A percentile compares a stretch with the other conserved stretches of the same genome.
Evolutionary conservation across 2,329 filamentous ascomycete species (phyloP).

Genomic region (Monosporascus sp.): DNA sequence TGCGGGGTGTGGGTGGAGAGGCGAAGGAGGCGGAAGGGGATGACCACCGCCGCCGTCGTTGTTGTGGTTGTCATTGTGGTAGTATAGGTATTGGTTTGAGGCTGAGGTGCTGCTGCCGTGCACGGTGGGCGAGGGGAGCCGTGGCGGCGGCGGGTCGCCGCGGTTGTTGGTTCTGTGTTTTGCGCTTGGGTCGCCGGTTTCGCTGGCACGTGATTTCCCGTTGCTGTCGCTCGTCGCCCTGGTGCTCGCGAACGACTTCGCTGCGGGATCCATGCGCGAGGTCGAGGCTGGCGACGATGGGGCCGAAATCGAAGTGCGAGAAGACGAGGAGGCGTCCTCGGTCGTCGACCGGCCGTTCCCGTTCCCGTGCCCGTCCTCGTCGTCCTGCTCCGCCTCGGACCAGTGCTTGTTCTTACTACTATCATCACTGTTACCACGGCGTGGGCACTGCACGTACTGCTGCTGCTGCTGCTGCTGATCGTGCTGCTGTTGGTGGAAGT

Average conservation of each 20-base stretch:
- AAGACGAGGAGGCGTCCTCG: neutral
- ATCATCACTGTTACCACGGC: too few species aligned
- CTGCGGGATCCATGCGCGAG: constrained; percentile 3
- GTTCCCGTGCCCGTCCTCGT: neutral
- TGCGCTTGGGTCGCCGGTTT: too few species aligned
- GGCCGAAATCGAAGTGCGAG: neutral
- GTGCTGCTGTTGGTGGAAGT: constrained; percentile 9
- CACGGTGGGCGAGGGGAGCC: neutral
- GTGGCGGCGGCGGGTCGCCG: neutral
- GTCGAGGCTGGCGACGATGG: neutral
- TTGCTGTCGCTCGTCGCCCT: neutral
- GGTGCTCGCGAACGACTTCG: neutral
- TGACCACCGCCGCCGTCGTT: neutral
- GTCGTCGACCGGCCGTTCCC: neutral
- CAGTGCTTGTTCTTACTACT: neutral
- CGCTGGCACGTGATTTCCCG: too few species aligned
- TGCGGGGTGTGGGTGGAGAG: neutral
- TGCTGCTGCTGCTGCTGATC: neutral
- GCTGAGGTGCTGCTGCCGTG: neutral
- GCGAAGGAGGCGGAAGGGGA: neutral
- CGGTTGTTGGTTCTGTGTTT: too few species aligned
- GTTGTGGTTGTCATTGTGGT: neutral
- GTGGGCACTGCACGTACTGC: too few species aligned
- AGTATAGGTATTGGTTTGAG: neutral
- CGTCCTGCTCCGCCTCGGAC: too few species aligned